Evolutionary conservation across 192 early-diverging fungal species (phyloP).

Genomic region (Pilaira anomala): DNA sequence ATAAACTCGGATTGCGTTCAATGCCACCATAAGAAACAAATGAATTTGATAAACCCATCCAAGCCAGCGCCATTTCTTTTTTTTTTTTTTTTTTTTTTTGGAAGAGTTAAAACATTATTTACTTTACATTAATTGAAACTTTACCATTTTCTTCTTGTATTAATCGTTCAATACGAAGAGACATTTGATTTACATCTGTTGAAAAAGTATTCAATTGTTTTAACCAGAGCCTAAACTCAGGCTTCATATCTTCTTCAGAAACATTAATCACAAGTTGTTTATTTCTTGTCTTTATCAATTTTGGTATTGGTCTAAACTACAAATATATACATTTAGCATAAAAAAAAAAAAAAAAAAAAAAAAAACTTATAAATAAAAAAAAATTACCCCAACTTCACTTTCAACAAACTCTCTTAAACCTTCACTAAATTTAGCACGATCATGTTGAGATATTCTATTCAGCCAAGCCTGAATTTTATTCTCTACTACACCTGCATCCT

Average conservation of each 20-base stretch:
- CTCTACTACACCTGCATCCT: conserved; percentile 11
- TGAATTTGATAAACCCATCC: conserved; percentile 19
- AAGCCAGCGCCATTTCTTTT: conserved; percentile 14
- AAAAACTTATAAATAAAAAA: not conserved
- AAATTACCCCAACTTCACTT: conserved; percentile 33
- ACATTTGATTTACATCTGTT: not conserved
- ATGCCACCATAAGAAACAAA: conserved; percentile 26
- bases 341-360: not conserved
- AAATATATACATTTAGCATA: not conserved
- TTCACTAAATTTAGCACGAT: conserved; percentile 17
- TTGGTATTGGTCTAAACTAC: conserved; percentile 25
- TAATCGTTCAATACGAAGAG: not conserved
- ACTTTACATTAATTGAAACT: conserved; percentile 3
- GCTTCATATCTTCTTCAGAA: conserved; percentile 20
- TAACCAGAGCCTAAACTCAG: conserved; percentile 4
- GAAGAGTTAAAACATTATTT: not conserved
- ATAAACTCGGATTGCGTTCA: conserved; percentile 30
- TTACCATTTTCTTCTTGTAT: conserved; percentile 18
- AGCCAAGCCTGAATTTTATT: conserved; percentile 30
- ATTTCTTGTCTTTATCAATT: not conserved
- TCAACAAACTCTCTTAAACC: conserved; percentile 37
- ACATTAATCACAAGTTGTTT: conserved; percentile 6
- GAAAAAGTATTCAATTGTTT: conserved; percentile 6
- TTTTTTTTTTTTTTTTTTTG: not conserved
- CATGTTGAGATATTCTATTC: conserved; percentile 20